These are phyloP conservation scores for Colletotrichum kahawae DNA, from an alignment of 2,329 filamentous ascomycete species.

Conservation along the genomic window DNA sequence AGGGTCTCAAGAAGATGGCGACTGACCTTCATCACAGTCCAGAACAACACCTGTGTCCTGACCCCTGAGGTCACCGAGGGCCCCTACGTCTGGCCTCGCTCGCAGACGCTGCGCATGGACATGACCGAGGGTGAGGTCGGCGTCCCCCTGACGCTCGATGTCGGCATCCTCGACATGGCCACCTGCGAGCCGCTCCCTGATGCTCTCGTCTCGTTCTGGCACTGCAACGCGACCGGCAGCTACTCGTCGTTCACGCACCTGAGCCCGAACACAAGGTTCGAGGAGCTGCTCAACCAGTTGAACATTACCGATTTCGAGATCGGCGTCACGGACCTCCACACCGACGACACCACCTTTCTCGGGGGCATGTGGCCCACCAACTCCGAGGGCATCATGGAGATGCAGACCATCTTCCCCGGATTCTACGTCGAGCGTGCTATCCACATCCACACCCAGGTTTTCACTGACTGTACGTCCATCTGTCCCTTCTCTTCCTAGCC, in stretches of 20 bases:
- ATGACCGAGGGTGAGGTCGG: constrained; percentile 46
- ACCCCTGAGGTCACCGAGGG: constrained; percentile 11
- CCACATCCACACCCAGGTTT: constrained; percentile 52
- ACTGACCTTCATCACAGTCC: not conserved
- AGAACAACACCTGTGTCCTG: constrained; percentile 27
- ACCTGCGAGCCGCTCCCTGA: constrained; percentile 23
- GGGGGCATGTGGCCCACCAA: constrained; percentile 25
- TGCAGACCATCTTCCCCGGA: constrained; percentile 48
- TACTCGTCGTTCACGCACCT: not conserved
- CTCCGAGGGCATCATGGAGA: constrained; percentile 33
- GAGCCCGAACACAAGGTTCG: not conserved
- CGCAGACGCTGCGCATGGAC: constrained; percentile 49
- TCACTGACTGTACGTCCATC: constrained; percentile 23
- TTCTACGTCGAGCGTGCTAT: constrained; percentile 49
- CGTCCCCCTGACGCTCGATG: constrained; percentile 41
- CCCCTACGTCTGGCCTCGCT: constrained; percentile 36
- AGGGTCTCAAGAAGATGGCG: fast-evolving
- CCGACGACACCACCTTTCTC: constrained; percentile 9
- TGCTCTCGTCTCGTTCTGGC: constrained; percentile 3
- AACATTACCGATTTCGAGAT: not conserved
- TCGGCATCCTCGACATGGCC: constrained; percentile 27
- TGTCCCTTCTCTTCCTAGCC: not conserved
- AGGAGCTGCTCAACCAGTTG: constrained; percentile 4
- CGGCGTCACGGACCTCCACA: not conserved
- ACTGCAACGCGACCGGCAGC: constrained; percentile 8